Percentiles rank a stretch among this genome's conserved stretches.
Conservation (phyloP, 768 basidiomycete species). For the Boletus rex-veris region DNA sequence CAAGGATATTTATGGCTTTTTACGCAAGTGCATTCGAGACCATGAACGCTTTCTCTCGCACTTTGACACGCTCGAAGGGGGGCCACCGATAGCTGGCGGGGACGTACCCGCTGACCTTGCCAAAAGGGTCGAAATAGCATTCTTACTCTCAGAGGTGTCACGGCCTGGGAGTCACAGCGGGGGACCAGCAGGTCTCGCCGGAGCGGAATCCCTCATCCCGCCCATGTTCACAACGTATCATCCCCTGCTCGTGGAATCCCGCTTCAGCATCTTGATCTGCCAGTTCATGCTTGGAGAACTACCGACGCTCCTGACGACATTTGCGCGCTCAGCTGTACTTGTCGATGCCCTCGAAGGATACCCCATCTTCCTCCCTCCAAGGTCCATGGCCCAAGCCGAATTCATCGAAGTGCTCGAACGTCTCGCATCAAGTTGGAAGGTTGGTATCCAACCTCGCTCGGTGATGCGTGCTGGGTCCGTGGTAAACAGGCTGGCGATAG, state of each 20-base stretch:
- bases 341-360: constrained; percentile 86
- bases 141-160: constrained; percentile 61
- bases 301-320: constrained; percentile 54
- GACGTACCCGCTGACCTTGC: constrained; percentile 39
- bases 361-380: constrained; percentile 81
- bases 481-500: constrained; percentile 44
- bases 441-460: constrained; percentile 60
- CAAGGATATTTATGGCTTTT: constrained; percentile 54
- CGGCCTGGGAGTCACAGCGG: constrained; percentile 55
- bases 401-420: constrained; percentile 84
- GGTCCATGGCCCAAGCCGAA: constrained; percentile 88
- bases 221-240: constrained; percentile 86
- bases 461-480: constrained; percentile 29
- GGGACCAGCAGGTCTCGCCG: constrained; percentile 34
- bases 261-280: constrained; percentile 75
- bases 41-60: constrained; percentile 81
- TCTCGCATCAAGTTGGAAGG: constrained; percentile 71
- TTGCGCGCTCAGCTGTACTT: constrained; percentile 60
- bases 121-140: constrained; percentile 61
- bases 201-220: constrained; percentile 37
- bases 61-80: constrained; percentile 70
- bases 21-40: constrained; percentile 78
- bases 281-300: constrained; percentile 79
- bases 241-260: constrained; percentile 83
- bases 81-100: constrained; percentile 10